Evolutionary conservation across 108 stramenopile species (phyloP).

Genomic region (Pseudonitzschia delicatissima): DNA sequence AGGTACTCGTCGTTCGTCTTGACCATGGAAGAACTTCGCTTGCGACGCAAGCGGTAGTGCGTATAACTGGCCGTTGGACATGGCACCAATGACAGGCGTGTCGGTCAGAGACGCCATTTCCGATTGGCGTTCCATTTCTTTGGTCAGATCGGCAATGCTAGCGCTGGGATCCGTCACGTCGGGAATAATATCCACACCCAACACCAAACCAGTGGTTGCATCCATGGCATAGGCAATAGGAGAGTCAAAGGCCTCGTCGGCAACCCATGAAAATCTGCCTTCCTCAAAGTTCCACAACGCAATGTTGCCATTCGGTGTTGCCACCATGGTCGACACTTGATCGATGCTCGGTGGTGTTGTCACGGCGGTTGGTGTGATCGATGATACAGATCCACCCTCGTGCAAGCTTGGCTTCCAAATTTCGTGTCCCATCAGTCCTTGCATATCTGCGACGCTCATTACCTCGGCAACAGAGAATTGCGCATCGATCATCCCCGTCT

Average conservation of each 20-base stretch:
- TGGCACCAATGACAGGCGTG: slow-evolving; percentile 62
- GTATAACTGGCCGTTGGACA: slow-evolving; percentile 72
- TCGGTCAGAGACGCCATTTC: slow-evolving; percentile 7
- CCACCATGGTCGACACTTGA: slow-evolving; percentile 43
- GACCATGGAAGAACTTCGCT: too few species aligned
- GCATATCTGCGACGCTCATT: slow-evolving; percentile 70
- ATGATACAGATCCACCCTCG: not conserved
- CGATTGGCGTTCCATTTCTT: slow-evolving; percentile 50
- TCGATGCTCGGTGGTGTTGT: not conserved
- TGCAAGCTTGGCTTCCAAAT: slow-evolving; percentile 12
- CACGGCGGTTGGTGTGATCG: not conserved
- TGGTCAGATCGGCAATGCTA: slow-evolving; percentile 35
- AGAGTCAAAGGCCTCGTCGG: slow-evolving; percentile 58
- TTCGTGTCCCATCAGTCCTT: slow-evolving; percentile 25
- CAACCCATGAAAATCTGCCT: slow-evolving; percentile 60
- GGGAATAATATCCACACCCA: slow-evolving; percentile 70
- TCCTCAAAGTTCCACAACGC: slow-evolving; percentile 46
- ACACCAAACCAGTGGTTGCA: slow-evolving; percentile 42
- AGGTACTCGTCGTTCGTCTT: slow-evolving; percentile 19
- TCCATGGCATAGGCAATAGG: slow-evolving; percentile 78
- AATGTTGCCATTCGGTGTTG: slow-evolving; percentile 74
- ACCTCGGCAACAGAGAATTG: slow-evolving; percentile 69
- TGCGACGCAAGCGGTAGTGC: slow-evolving; percentile 62
- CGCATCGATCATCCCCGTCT: slow-evolving; percentile 59
- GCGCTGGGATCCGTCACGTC: slow-evolving; percentile 56